Conservation (phyloP, 2,329 filamentous ascomycete genomes). For the Colletotrichum sp. region DNA sequence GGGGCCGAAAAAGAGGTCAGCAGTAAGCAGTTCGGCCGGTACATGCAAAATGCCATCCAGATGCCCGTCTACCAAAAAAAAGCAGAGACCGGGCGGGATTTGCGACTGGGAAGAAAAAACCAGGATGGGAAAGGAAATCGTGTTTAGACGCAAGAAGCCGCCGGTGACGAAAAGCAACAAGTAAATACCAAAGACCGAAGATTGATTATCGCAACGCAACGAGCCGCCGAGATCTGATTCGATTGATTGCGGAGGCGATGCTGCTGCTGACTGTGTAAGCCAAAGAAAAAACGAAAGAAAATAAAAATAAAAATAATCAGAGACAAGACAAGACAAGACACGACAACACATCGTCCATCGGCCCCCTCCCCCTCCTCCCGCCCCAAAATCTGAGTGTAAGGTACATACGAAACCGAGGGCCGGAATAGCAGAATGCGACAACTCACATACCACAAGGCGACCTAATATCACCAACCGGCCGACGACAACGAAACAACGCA, state of each 20-base stretch:
- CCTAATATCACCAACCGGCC: not conserved
- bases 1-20: not conserved
- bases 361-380: not conserved
- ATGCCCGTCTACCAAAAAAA: not conserved
- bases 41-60: not conserved
- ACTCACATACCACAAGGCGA: slow-evolving; percentile 7
- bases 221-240: not conserved
- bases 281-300: not conserved
- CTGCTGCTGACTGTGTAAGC: not conserved
- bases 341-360: not conserved
- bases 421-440: not conserved
- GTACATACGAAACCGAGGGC: not conserved
- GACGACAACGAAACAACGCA: not conserved
- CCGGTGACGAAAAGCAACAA: not conserved
- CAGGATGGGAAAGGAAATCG: not conserved
- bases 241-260: not conserved
- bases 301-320: not conserved
- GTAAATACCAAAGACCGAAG: not conserved
- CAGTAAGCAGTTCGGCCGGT: not conserved
- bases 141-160: not conserved
- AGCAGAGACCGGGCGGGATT: not conserved
- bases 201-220: not conserved
- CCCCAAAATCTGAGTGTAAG: not conserved
- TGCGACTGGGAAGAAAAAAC: not conserved
- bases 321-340: not conserved